Percentiles rank a stretch among this genome's conserved stretches.
Evolutionary conservation across 1,284 basidiomycete genomes (phyloP).

Genomic region (Cystobasidium pallidum): DNA sequence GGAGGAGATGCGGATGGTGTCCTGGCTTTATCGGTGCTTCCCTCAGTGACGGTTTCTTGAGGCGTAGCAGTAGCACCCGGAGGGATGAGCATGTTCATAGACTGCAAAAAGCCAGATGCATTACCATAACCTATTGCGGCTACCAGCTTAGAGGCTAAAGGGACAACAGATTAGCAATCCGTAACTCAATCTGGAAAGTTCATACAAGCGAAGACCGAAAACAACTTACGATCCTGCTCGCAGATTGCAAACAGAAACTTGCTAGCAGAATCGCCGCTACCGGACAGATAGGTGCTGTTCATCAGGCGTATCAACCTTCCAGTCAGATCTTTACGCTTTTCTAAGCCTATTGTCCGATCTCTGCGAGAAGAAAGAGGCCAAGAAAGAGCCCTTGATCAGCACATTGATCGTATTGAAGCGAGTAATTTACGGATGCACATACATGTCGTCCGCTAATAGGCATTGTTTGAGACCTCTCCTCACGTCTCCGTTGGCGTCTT

Average conservation of each 20-base stretch:
- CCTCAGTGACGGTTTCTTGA: constrained; percentile 2
- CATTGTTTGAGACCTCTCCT: constrained; percentile 65
- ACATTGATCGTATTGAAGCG: neutral
- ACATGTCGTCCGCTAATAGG: constrained; percentile 72
- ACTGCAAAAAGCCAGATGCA: constrained; percentile 86
- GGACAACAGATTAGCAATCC: no score
- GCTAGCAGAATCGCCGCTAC: constrained; percentile 75
- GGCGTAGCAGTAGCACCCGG: constrained; percentile 13
- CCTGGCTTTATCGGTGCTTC: neutral
- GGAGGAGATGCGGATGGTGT: constrained; percentile 8
- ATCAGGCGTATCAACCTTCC: constrained; percentile 80
- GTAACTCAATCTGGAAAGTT: no score
- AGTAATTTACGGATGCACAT: constrained; percentile 48
- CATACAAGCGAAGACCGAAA: neutral
- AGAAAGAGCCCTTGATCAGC: neutral
- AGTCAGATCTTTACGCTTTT: constrained; percentile 69
- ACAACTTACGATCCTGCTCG: constrained; percentile 72
- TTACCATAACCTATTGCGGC: constrained; percentile 86
- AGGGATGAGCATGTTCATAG: constrained; percentile 73
- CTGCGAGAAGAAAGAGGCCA: constrained; percentile 53
- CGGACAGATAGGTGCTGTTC: constrained; percentile 68
- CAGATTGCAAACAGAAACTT: constrained; percentile 82
- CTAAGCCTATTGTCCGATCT: constrained; percentile 74
- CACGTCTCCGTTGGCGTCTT: constrained; percentile 65
- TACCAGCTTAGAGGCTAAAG: constrained; percentile 67